A percentile compares a stretch with the other conserved stretches of the same genome.
Evolutionary conservation across 164 flowering plant genomes (phyloP).

Genomic region (Litsea cubeba): DNA sequence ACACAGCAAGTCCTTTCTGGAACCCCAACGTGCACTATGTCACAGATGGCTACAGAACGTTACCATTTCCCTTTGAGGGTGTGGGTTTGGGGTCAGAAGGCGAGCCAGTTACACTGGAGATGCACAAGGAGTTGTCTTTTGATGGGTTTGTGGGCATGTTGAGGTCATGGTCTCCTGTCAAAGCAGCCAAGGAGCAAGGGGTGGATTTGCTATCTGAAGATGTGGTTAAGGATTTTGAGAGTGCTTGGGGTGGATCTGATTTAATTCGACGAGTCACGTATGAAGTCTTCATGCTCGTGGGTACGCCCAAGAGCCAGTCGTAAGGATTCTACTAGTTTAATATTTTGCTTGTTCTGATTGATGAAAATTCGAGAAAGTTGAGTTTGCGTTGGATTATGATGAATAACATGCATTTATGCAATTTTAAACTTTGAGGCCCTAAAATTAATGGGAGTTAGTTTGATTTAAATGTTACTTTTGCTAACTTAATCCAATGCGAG

Average conservation of each 20-base stretch:
- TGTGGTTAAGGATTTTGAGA: constrained; percentile 20
- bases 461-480: no score
- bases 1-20: constrained; percentile 14
- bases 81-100: constrained; percentile 18
- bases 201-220: constrained; percentile 23
- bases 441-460: no score
- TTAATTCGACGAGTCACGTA: not conserved
- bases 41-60: constrained; percentile 11
- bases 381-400: no score
- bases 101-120: constrained; percentile 18
- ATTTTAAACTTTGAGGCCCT: no score
- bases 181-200: constrained; percentile 24
- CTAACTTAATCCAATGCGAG: no score
- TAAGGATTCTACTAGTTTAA: no score
- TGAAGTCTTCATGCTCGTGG: constrained; percentile 12
- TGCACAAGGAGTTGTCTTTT: constrained; percentile 12
- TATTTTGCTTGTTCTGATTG: no score
- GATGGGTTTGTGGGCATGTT: constrained; percentile 19
- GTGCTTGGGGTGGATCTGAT: constrained; percentile 18
- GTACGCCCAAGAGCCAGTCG: not conserved
- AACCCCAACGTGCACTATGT: constrained; percentile 1
- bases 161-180: constrained; percentile 21
- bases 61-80: constrained; percentile 27
- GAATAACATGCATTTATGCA: no score
- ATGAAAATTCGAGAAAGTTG: no score